Evolutionary conservation across 805 yeast genomes (phyloP), one percentile per base, ranked within the genome.

Genomic region (Vanderwaltozyma yarrowii): DNA sequence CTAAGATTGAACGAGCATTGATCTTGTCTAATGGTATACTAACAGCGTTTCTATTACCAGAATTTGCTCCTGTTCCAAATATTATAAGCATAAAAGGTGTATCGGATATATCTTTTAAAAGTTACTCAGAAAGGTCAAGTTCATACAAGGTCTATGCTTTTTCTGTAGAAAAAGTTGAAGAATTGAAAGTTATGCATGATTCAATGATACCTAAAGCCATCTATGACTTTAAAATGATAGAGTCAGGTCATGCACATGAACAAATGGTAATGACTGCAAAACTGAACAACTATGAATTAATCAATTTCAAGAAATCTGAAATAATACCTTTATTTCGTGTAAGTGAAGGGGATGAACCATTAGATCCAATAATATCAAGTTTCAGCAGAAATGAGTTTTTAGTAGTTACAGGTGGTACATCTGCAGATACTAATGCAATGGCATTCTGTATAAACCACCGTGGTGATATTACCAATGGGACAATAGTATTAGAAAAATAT

Each of bases 21-120:
- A 53, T 59, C 3, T 40, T 55, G 15, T 44, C 49, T 24, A 33
- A 45, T 12, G 38, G 36, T 12, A 30, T 41, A 18, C 16, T 59
- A 19, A 45, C 50, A 7, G 35, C 51, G 21, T 59, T 52, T 38
- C 38, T 58, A 12, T 37, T 59, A 32, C 64, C 64, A 5, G 64
- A 59, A 35, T 56, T 58, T 45, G 62, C 62, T 8, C 62, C 61
- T 2, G 54, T 44, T 12, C 61, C 61, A 2, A 54, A 56, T 38
- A 40, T 46, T 8, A 25, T 24, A 15, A 44, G 37, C 13, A 19
- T 56, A 2, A 17, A 23, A 11, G 44, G 43, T 14, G 44, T 57
- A 1, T 41, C 40, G 25, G 58, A 56, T 36, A 30, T 56, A 8
- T 27, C 44, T 11, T 20, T 50, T 12, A 30, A 46, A 30, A 34